These are phyloP conservation scores for Helotiales sp. DNA, from an alignment of 2,329 filamentous ascomycete species.

Conservation along the genomic window DNA sequence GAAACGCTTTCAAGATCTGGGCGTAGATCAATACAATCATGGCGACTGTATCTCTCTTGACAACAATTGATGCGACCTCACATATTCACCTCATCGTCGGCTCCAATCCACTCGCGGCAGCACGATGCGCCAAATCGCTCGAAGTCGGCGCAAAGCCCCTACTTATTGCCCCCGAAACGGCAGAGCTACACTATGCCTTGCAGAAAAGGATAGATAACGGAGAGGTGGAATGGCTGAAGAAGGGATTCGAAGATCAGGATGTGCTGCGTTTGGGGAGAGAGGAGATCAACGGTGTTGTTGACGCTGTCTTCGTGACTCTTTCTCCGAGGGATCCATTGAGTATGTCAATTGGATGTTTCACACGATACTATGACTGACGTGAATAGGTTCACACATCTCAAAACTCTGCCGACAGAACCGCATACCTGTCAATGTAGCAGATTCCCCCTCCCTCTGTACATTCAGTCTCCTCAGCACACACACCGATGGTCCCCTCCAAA, in stretches of 20 bases:
- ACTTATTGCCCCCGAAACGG: conserved; percentile 72
- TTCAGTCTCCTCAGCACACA: conserved; percentile 90
- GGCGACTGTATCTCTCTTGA: conserved; percentile 61
- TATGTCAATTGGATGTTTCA: conserved; percentile 31
- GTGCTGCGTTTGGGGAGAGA: conserved; percentile 77
- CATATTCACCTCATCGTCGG: conserved; percentile 87
- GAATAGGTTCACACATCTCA: conserved; percentile 68
- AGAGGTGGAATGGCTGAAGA: conserved; percentile 68
- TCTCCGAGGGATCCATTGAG: conserved; percentile 53
- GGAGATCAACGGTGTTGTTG: conserved; percentile 79
- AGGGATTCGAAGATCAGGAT: conserved; percentile 72
- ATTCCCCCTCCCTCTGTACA: conserved; percentile 83
- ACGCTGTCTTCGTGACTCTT: conserved; percentile 87
- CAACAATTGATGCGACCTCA: conserved; percentile 70
- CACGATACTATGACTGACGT: neutral
- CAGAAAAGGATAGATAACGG: conserved; percentile 69
- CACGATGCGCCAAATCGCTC: conserved; percentile 79
- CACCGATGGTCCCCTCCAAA: conserved; percentile 87
- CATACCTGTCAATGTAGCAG: conserved; percentile 92
- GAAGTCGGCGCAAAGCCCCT: conserved; percentile 82
- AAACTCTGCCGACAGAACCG: conserved; percentile 76
- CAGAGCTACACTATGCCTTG: conserved; percentile 61
- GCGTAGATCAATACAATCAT: conserved; percentile 19
- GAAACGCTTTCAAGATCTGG: neutral
- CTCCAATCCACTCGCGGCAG: conserved; percentile 83